Conservation (phyloP, 2,329 filamentous ascomycete species). For the Exophiala xenobiotica region DNA sequence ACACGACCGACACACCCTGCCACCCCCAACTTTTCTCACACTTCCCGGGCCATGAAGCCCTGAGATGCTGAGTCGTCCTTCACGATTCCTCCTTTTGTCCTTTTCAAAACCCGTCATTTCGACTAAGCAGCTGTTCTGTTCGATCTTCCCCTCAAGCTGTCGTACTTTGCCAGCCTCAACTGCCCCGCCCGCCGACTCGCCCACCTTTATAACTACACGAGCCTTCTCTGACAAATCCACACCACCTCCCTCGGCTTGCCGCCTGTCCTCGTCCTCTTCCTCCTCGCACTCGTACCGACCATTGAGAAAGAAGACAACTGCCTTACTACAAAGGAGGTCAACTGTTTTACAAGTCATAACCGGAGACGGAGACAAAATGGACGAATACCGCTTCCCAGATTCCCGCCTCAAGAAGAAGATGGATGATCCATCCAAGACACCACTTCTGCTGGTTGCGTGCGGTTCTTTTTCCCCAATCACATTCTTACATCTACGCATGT, state of each 20-base stretch:
- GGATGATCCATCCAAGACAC: conserved; percentile 48
- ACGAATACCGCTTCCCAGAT: conserved; percentile 47
- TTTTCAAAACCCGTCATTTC: conserved; percentile 1
- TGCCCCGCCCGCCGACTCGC: conserved; percentile 16
- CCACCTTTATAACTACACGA: conserved; percentile 8
- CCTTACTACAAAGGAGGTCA: conserved; percentile 12
- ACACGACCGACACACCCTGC: conserved; percentile 14
- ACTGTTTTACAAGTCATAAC: conserved; percentile 27
- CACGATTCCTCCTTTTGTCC: conserved; percentile 9
- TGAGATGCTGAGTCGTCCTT: conserved; percentile 26
- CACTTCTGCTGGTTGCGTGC: conserved; percentile 49
- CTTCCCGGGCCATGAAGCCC: conserved; percentile 20
- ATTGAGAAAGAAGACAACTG: neutral
- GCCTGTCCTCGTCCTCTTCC: conserved; percentile 7
- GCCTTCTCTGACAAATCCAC: conserved; percentile 22
- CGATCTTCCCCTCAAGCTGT: neutral
- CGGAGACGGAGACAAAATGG: conserved; percentile 31
- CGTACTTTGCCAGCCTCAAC: conserved; percentile 4
- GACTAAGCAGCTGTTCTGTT: conserved; percentile 4
- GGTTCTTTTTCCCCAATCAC: conserved; percentile 71
- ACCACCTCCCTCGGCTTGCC: conserved; percentile 7
- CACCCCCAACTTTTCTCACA: conserved; percentile 6
- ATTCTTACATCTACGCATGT: conserved; percentile 80
- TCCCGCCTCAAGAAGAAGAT: conserved; percentile 47
- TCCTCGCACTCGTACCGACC: neutral